Evolutionary conservation across 2,329 filamentous ascomycete species (phyloP).

Genomic region (Cordyceps farinosa): DNA sequence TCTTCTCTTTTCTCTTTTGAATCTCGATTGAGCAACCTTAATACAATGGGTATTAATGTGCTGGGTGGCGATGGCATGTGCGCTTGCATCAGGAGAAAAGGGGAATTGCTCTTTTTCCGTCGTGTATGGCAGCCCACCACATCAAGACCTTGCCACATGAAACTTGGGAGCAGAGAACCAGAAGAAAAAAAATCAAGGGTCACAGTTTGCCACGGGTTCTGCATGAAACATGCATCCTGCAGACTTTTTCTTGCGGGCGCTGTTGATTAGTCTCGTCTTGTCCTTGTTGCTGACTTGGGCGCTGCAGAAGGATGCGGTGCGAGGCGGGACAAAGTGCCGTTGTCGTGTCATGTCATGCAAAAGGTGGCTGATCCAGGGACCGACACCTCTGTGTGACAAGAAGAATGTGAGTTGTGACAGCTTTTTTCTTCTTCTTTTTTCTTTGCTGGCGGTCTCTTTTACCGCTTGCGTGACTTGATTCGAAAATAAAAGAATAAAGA

Average conservation of each 20-base stretch:
- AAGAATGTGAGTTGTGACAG: conserved; percentile 6
- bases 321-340: not conserved
- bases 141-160: not conserved
- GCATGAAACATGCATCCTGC: conserved; percentile 10
- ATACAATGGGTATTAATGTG: not conserved
- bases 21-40: not conserved
- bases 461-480: too few species aligned
- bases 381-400: not conserved
- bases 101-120: not conserved
- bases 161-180: not conserved
- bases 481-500: too few species aligned
- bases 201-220: not conserved
- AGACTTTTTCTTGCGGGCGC: not conserved
- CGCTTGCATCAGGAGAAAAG: not conserved
- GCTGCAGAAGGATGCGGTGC: not conserved
- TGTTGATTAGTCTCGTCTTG: not conserved
- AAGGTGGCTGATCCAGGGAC: not conserved
- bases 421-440: not conserved
- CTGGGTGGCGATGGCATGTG: not conserved
- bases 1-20: not conserved
- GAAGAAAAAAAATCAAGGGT: not conserved
- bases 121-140: not conserved
- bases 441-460: too few species aligned
- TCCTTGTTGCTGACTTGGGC: too few species aligned
- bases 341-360: not conserved